Conservation (phyloP, 805 yeast species). For the Wickerhamomyces rabaulensis region DNA sequence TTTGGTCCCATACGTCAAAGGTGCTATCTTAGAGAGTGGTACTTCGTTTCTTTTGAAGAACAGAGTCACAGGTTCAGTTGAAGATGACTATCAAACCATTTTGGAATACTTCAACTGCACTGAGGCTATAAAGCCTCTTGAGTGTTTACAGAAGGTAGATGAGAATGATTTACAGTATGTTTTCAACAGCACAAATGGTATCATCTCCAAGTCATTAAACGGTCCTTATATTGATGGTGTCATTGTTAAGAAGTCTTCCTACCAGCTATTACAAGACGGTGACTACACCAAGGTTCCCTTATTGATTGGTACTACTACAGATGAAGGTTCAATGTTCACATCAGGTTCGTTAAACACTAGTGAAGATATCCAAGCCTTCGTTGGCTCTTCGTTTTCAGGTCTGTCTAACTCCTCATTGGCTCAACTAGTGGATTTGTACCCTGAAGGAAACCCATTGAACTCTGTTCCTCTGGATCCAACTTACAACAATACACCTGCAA, state of each 20-base stretch:
- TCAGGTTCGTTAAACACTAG: too few species aligned
- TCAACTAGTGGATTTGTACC: too few species aligned
- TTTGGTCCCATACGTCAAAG: too few species aligned
- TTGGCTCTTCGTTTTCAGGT: too few species aligned
- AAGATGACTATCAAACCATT: constrained; percentile 3
- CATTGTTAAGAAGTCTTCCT: constrained; percentile 7
- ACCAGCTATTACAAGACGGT: constrained; percentile 6
- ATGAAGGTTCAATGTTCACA: too few species aligned
- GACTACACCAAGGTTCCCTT: constrained; percentile 15
- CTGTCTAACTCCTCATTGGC: too few species aligned
- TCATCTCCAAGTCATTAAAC: neutral
- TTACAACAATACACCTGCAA: constrained; percentile 2
- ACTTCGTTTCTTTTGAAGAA: too few species aligned
- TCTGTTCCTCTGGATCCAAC: constrained; percentile 12
- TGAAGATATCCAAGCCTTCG: too few species aligned
- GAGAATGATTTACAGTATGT: constrained; percentile 2
- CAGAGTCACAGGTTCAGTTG: too few species aligned
- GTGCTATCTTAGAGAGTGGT: constrained; percentile 18
- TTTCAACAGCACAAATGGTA: constrained; percentile 12
- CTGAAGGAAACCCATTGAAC: too few species aligned
- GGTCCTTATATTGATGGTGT: constrained; percentile 16
- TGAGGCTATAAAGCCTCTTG: constrained; percentile 5
- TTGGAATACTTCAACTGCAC: constrained; percentile 9
- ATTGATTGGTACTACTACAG: constrained; percentile 19
- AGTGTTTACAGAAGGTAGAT: constrained; percentile 12